A percentile compares a stretch with the other conserved stretches of the same genome.
These are phyloP conservation scores for Pelargonium australe DNA, from an alignment of 441 rosid genomes.

Conservation along the genomic window DNA sequence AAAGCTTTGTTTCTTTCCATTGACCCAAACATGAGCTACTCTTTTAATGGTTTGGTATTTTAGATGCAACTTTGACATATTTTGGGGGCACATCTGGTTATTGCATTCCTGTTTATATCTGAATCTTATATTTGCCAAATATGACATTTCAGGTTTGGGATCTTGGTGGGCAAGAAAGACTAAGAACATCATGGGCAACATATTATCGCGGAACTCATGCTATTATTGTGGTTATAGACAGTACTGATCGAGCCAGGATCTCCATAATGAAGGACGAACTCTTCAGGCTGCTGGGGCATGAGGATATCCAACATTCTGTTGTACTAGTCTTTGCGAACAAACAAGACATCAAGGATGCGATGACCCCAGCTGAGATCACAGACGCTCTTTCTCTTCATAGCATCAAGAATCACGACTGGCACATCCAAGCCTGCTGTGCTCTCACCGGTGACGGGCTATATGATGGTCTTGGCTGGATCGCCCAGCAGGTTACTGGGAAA, in stretches of 20 bases:
- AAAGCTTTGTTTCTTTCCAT: too few species aligned
- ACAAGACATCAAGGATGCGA: constrained; percentile 91
- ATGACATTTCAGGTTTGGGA: constrained; percentile 67
- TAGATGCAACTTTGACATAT: too few species aligned
- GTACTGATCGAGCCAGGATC: constrained; percentile 39
- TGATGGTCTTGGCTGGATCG: constrained; percentile 4
- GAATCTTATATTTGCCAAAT: neutral
- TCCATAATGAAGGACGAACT: constrained; percentile 1
- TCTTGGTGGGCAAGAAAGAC: constrained; percentile 90
- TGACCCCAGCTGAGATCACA: constrained; percentile 89
- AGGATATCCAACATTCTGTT: neutral
- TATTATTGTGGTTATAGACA: constrained; percentile 79
- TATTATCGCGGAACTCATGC: constrained; percentile 95
- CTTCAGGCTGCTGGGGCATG: neutral
- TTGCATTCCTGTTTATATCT: neutral
- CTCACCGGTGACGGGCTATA: constrained; percentile 43
- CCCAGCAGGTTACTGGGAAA: constrained; percentile 48
- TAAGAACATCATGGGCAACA: constrained; percentile 91
- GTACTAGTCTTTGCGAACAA: constrained; percentile 88
- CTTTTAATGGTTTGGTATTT: too few species aligned
- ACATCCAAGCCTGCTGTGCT: constrained; percentile 89
- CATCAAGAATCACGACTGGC: constrained; percentile 97
- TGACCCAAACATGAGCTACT: too few species aligned
- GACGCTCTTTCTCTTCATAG: constrained; percentile 89
- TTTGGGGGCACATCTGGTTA: too few species aligned